Conservation (phyloP, 768 basidiomycete genomes). For the Cyclocybe cylindracea region DNA sequence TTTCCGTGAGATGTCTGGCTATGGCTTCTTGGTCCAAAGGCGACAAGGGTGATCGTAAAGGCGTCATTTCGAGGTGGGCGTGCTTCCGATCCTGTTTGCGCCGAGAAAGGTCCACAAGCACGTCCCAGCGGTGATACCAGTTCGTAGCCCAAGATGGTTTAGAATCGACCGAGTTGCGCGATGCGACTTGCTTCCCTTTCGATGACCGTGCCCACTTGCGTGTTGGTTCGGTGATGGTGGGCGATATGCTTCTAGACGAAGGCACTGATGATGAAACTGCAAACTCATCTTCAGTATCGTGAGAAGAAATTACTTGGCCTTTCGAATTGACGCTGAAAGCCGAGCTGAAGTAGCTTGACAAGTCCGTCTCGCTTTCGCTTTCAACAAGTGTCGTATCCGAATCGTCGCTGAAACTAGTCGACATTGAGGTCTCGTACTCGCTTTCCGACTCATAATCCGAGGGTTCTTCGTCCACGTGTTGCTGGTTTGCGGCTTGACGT, state of each 20-base stretch:
- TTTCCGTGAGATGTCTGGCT: slow-evolving; percentile 1
- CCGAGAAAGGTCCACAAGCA: slow-evolving; percentile 45
- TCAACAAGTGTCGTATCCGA: slow-evolving; percentile 62
- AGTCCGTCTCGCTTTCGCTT: slow-evolving; percentile 42
- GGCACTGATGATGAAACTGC: background rate
- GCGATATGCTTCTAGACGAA: too few relatives aligned
- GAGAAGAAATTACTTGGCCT: background rate
- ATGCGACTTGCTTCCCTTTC: background rate
- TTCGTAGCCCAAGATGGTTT: slow-evolving; percentile 41
- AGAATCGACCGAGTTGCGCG: slow-evolving; percentile 4
- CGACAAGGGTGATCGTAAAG: background rate
- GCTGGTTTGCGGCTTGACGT: slow-evolving; percentile 8
- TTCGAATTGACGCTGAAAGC: slow-evolving; percentile 12
- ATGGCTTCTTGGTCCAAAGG: background rate
- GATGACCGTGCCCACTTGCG: slow-evolving; percentile 12
- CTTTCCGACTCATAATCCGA: slow-evolving; percentile 31
- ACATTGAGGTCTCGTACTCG: slow-evolving; percentile 34
- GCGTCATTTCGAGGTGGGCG: background rate
- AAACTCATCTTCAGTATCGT: background rate
- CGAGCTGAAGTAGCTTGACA: slow-evolving; percentile 8
- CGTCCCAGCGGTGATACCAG: slow-evolving; percentile 58
- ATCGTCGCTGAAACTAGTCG: slow-evolving; percentile 43
- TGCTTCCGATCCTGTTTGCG: slow-evolving; percentile 23
- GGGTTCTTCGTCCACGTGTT: slow-evolving; percentile 15
- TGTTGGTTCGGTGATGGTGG: background rate